A percentile compares a stretch with the other conserved stretches of the same genome.
Evolutionary conservation across 192 early-diverging fungal species (phyloP).

Genomic region (Glomus cerebriforme): DNA sequence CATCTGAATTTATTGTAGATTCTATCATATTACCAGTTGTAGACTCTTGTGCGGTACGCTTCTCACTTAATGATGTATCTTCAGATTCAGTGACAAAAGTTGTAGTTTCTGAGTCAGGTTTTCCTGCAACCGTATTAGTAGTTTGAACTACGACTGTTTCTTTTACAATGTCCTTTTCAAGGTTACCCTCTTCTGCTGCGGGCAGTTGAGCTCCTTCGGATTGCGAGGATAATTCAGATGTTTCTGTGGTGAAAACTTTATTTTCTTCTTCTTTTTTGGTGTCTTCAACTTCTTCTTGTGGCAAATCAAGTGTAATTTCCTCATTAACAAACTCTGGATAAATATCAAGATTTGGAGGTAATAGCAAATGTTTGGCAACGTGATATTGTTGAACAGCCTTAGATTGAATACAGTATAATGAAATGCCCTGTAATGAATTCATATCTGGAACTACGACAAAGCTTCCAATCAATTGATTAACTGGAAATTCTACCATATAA

Average conservation of each 20-base stretch:
- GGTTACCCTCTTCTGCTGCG: constrained; percentile 11
- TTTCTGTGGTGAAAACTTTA: constrained; percentile 35
- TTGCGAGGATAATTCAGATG: constrained; percentile 34
- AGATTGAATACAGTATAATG: constrained; percentile 47
- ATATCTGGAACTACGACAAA: constrained; percentile 44
- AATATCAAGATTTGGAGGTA: constrained; percentile 12
- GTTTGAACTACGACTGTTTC: background rate
- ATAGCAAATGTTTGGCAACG: background rate
- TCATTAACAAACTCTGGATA: constrained; percentile 23
- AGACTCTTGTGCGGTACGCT: background rate
- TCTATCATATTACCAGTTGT: background rate
- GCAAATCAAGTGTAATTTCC: background rate
- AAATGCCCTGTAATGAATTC: constrained; percentile 41
- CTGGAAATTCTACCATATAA: constrained; percentile 51
- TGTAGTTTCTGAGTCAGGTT: constrained; percentile 4
- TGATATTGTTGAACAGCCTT: constrained; percentile 48
- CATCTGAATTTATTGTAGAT: constrained; percentile 18
- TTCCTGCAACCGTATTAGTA: background rate
- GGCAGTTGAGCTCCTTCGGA: constrained; percentile 15
- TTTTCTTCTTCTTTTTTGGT: constrained; percentile 1
- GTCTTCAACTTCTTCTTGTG: constrained; percentile 7
- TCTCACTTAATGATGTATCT: constrained; percentile 26
- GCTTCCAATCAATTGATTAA: constrained; percentile 44
- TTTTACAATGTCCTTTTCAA: constrained; percentile 6
- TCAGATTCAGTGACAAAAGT: constrained; percentile 27